Evolutionary conservation across 306 rosid genomes (phyloP), one percentile per base, ranked within the genome.

Genomic region (Cucumis cinereus): DNA sequence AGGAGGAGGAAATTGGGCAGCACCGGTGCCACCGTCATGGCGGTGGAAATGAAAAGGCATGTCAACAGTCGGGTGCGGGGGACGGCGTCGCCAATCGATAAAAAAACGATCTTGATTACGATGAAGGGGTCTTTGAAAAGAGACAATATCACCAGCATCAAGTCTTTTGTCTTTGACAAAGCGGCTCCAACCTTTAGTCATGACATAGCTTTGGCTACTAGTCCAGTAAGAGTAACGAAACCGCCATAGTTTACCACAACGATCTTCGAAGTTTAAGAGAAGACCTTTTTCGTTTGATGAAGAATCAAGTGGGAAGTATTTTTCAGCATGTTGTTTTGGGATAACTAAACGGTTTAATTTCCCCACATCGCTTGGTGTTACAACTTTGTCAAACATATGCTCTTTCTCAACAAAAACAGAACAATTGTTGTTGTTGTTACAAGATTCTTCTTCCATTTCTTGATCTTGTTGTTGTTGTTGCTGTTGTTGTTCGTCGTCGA

Each of bases 141-240:
- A 93, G 8, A 93, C 98, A 47, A 88, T 82, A 82, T 93, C 98
- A 1, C 98, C 97, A 16, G 98, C 96, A 22, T 89, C 96, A 4
- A 93, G 96, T 75, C 88, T 86, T 75, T 93, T 93, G 79, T 93
- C 98, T 47, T 93, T 91, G 0, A 93, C 98, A 20, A 93, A 93
- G n/a, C 98, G 88, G 77, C 97, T 91, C 98, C 98, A 93, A 0
- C 98, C 98, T 64, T 93, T 93, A 23, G 98, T 93, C 98, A 93
- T 93, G 53, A 93, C 98, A 76, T 93, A 93, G 86, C 98, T 93
- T 82, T 93, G 98, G 83, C 97, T 91, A 61, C 97, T 91, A 77
- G 90, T 93, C 98, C 98, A 93, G 80, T 93, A 93, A 0, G 97
- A 91, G 87, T 93, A 93, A 45, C 98, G 81, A 74, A 93, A 93